Base-by-base conservation (phyloP, 768 basidiomycete genomes). In the Ramaria rubella region DNA sequence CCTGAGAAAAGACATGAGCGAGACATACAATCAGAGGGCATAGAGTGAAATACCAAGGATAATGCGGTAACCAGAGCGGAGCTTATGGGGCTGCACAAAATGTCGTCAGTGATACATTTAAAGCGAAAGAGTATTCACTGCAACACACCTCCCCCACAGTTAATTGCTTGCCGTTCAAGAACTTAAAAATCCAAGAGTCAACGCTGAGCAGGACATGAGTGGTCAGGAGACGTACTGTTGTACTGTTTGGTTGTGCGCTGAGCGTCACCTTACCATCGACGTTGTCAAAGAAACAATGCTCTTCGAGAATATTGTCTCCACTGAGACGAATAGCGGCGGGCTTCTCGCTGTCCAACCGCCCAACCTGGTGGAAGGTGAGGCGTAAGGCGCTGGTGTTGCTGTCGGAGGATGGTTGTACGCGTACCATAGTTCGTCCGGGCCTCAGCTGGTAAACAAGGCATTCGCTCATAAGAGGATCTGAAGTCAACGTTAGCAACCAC, bases 381-480 rank as follows among this genome's bases (percentile, higher is more conserved):
- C 27, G 26, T 46, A 9, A 48, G 29, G 5, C 11, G 3, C 23
- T 30, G 26, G 29, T 17, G 24, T 6, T 15, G 15, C 6, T 43
- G 43, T 44, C 58, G 61, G 52, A 50, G 42, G 58, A 33, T 31
- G 17, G 56, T 48, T 45, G 17, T 19, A 42, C 43, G 73, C 80
- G 55, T 69, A 83, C 90, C 64, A 86, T 77, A 4, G 91, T 93
- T 63, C 77, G 80, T 17, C 94, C 94, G 7, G 76, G 81, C 68
- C 95, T 95, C 64, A 97, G 78, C 67, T 95, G 94, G 68, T 98
- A 90, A 63, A 91, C 87, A 65, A 93, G 73, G 72, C 91, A 94
- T 74, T 96, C 94, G 67, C 90, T 92, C 93, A 96, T 96, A 50
- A 96, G 78, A 49, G 94, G 94, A 75, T 96, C 93, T 90, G 52